Conservation (phyloP, 2,329 filamentous ascomycete species). For the Pezicula carpinea region DNA sequence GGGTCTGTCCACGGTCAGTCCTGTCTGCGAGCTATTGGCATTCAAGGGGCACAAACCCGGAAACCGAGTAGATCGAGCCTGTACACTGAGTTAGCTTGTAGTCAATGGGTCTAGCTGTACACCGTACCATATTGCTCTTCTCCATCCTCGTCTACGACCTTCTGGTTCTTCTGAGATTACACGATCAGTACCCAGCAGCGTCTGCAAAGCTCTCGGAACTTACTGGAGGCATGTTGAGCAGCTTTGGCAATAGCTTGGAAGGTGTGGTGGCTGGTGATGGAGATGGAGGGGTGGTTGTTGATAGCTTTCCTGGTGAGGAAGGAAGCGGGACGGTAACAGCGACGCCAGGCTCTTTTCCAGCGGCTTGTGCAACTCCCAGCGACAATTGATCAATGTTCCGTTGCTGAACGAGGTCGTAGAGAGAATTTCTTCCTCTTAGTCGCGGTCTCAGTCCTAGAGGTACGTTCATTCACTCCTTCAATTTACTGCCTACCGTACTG, state of each 20-base stretch:
- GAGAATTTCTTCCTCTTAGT: slow-evolving; percentile 54
- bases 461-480: slow-evolving; percentile 21
- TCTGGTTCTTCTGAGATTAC: slow-evolving; percentile 26
- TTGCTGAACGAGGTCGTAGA: slow-evolving; percentile 55
- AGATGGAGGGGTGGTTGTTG: slow-evolving; percentile 33
- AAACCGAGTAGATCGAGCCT: slow-evolving; percentile 68
- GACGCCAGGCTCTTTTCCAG: slow-evolving; percentile 29
- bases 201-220: slow-evolving; percentile 19
- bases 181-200: slow-evolving; percentile 25
- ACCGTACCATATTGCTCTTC: slow-evolving; percentile 52
- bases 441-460: slow-evolving; percentile 39
- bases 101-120: slow-evolving; percentile 4
- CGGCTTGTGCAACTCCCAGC: slow-evolving; percentile 9
- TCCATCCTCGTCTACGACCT: slow-evolving; percentile 35
- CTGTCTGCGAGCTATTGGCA: slow-evolving; percentile 4
- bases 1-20: slow-evolving; percentile 51
- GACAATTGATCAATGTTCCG: slow-evolving; percentile 41
- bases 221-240: slow-evolving; percentile 32
- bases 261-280: slow-evolving; percentile 20
- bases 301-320: slow-evolving; percentile 34
- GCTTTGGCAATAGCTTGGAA: slow-evolving; percentile 22
- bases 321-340: slow-evolving; percentile 22
- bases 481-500: no score
- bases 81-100: slow-evolving; percentile 17
- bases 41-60: slow-evolving; percentile 40